A percentile compares a stretch with the other conserved stretches of the same genome.
Evolutionary conservation across 805 yeast species (phyloP).

Genomic region (Saccharomycopsis malanga): DNA sequence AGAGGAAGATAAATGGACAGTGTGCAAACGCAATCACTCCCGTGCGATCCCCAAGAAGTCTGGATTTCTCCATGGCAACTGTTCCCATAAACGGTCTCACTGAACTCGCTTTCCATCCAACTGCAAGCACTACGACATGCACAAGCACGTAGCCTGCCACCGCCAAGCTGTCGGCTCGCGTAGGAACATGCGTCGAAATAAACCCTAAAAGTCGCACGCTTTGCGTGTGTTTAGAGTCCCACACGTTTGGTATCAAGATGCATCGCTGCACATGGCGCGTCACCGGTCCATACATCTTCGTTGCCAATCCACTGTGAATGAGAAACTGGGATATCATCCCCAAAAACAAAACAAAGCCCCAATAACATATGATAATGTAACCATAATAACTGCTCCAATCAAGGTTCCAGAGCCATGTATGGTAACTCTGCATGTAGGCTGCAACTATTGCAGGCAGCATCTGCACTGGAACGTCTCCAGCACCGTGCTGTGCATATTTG

Average conservation of each 20-base stretch:
- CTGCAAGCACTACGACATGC: conserved; percentile 1
- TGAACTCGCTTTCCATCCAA: conserved; percentile 22
- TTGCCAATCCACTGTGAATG: conserved; percentile 5
- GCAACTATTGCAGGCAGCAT: not conserved
- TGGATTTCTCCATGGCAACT: not conserved
- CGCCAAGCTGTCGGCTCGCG: conserved; percentile 7
- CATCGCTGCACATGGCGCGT: conserved; percentile 23
- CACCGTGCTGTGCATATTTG: no score
- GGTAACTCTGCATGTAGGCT: conserved; percentile 1
- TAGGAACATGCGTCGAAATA: conserved; percentile 1
- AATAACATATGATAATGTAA: conserved; percentile 9
- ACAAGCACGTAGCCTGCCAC: conserved; percentile 3
- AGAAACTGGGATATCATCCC: conserved; percentile 1
- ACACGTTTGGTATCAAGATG: conserved; percentile 23
- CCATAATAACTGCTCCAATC: conserved; percentile 10
- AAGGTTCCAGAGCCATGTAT: not conserved
- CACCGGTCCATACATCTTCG: not conserved
- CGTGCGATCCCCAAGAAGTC: conserved; percentile 43
- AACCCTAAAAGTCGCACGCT: not conserved
- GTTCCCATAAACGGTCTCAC: conserved; percentile 27
- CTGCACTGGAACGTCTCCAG: no score
- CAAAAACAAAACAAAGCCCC: conserved; percentile 8
- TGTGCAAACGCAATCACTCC: conserved; percentile 44
- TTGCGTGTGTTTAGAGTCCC: conserved; percentile 14
- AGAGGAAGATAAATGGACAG: conserved; percentile 52